Evolutionary conservation across 1,284 basidiomycete genomes (phyloP).

Genomic region (Rhodotorula mucilaginosa): DNA sequence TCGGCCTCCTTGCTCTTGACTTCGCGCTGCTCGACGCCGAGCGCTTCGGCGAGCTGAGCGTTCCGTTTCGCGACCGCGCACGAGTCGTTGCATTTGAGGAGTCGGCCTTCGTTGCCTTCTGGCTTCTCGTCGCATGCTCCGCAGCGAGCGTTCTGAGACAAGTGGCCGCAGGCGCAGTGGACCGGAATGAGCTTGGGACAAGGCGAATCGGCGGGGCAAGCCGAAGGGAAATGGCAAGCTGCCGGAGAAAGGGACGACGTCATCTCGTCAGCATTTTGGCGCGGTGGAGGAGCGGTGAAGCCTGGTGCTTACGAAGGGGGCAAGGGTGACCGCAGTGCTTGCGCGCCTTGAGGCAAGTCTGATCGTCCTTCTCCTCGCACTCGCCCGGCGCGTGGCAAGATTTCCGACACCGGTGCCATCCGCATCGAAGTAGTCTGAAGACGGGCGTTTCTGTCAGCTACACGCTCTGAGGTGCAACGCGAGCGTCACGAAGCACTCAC

Average conservation of each 20-base stretch:
- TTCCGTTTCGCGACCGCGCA: slow-evolving; percentile 76
- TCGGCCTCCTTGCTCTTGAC: slow-evolving; percentile 34
- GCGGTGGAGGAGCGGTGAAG: neutral
- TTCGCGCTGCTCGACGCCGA: slow-evolving; percentile 64
- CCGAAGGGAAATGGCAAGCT: slow-evolving; percentile 78
- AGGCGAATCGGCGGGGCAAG: slow-evolving; percentile 73
- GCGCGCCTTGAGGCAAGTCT: slow-evolving; percentile 75
- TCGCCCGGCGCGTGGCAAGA: slow-evolving; percentile 68
- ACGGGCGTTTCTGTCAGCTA: neutral
- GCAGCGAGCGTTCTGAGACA: slow-evolving; percentile 68
- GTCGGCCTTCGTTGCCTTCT: slow-evolving; percentile 50
- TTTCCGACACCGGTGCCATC: slow-evolving; percentile 78
- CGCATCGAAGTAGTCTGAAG: slow-evolving; percentile 66
- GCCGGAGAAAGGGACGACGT: slow-evolving; percentile 22
- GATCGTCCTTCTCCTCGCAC: slow-evolving; percentile 67
- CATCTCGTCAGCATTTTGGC: neutral
- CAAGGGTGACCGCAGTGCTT: slow-evolving; percentile 74
- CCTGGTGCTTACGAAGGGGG: slow-evolving; percentile 46
- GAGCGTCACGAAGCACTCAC: slow-evolving; percentile 48
- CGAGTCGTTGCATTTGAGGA: slow-evolving; percentile 65
- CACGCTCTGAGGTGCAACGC: too few relatives aligned
- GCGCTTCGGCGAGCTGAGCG: slow-evolving; percentile 75
- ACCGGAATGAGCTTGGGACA: slow-evolving; percentile 59
- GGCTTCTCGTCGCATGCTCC: slow-evolving; percentile 59
- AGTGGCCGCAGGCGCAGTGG: slow-evolving; percentile 74